A percentile compares a stretch with the other conserved stretches of the same genome.
These are phyloP conservation scores for Henckelia pumila DNA, from an alignment of 257 asterid genomes.

Conservation along the genomic window DNA sequence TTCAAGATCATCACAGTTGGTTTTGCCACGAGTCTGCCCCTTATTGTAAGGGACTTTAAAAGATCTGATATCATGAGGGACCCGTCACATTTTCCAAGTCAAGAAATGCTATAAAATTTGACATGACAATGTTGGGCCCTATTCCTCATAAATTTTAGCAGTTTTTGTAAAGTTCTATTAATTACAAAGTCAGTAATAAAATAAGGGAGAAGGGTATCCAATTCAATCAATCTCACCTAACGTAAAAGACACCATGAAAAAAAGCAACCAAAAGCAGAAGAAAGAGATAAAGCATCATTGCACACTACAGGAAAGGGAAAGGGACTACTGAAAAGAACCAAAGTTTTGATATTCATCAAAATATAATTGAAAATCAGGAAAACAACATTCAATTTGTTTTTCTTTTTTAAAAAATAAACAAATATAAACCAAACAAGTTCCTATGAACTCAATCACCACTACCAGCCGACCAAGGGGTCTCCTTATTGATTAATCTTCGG, in stretches of 20 bases:
- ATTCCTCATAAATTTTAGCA: slow-evolving; percentile 30
- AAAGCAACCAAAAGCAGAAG: slow-evolving; percentile 24
- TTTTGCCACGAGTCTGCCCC: neutral
- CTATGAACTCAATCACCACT: slow-evolving; percentile 10
- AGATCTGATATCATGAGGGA: slow-evolving; percentile 14
- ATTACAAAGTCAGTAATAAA: slow-evolving; percentile 34
- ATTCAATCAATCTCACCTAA: slow-evolving; percentile 41
- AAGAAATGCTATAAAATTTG: slow-evolving; percentile 28
- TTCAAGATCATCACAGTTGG: neutral
- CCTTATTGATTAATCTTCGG: slow-evolving; percentile 9
- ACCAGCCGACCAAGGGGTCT: neutral
- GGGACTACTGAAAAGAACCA: neutral
- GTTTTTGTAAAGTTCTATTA: slow-evolving; percentile 36
- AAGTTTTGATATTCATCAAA: slow-evolving; percentile 17
- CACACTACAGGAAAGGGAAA: slow-evolving; percentile 20
- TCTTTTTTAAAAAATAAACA: slow-evolving; percentile 29
- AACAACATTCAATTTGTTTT: slow-evolving; percentile 22
- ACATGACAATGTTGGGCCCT: slow-evolving; percentile 38
- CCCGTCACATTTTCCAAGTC: slow-evolving; percentile 23
- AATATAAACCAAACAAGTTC: slow-evolving; percentile 10
- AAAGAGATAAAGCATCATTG: slow-evolving; percentile 23
- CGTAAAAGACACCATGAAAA: slow-evolving; percentile 23
- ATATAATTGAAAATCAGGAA: slow-evolving; percentile 14
- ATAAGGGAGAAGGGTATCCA: slow-evolving; percentile 21
- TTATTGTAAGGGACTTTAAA: neutral